Evolutionary conservation across 176 grass and related monocot genomes (phyloP).

Genomic region (Saccharum spontaneum): DNA sequence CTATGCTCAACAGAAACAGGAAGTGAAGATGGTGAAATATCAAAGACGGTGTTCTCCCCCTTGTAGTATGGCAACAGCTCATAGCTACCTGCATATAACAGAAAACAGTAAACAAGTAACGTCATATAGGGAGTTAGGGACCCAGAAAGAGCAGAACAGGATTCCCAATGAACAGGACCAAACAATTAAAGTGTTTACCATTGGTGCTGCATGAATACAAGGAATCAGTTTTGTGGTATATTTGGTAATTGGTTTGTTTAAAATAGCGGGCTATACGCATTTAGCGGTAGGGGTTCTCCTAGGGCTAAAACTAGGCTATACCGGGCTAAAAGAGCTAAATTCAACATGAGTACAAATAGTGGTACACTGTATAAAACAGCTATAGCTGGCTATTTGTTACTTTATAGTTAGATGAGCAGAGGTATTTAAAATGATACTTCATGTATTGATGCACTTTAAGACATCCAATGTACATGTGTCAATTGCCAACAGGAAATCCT

Average conservation of each 20-base stretch:
- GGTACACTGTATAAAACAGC: background rate
- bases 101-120: constrained; percentile 11
- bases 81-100: constrained; percentile 65
- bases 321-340: background rate
- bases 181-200: constrained; percentile 6
- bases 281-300: background rate
- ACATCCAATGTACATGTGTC: constrained; percentile 8
- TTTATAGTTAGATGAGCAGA: constrained; percentile 9
- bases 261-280: background rate
- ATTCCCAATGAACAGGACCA: constrained; percentile 5
- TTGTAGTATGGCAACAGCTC: constrained; percentile 95
- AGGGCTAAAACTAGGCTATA: background rate
- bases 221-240: background rate
- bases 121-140: constrained; percentile 3
- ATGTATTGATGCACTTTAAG: constrained; percentile 1
- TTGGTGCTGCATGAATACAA: constrained; percentile 1
- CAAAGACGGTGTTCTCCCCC: constrained; percentile 95
- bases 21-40: constrained; percentile 81
- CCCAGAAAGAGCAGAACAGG: constrained; percentile 22
- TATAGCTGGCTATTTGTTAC: background rate
- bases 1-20: constrained; percentile 65
- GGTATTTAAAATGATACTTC: background rate
- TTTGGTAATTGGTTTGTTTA: background rate
- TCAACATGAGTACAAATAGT: background rate
- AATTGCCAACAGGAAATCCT: background rate